Evolutionary conservation across 345 rosid species (phyloP).

Genomic region (Moringa oleifera): DNA sequence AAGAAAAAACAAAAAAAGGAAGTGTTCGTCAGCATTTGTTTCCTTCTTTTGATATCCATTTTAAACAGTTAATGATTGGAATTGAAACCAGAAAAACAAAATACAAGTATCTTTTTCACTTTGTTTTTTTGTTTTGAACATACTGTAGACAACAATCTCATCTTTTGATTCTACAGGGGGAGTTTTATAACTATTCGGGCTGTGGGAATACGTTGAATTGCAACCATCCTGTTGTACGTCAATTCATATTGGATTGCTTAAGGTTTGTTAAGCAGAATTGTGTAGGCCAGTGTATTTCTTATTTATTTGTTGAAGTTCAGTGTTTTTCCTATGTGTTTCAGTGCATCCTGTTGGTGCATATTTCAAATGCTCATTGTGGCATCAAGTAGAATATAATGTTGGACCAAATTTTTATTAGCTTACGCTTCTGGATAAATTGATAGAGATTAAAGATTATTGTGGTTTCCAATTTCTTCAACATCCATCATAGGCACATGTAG

Average conservation of each 20-base stretch:
- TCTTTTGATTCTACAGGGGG: constrained; percentile 53
- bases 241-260: constrained; percentile 79
- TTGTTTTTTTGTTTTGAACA: neutral
- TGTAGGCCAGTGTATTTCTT: constrained; percentile 7
- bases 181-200: constrained; percentile 96
- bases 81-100: neutral
- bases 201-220: constrained; percentile 98
- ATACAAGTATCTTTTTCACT: too few relatives aligned
- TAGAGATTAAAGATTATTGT: too few relatives aligned
- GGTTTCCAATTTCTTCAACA: too few relatives aligned
- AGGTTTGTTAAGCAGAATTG: constrained; percentile 41
- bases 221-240: constrained; percentile 96
- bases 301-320: neutral
- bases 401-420: too few relatives aligned
- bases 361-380: too few relatives aligned
- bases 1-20: too few relatives aligned
- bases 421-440: too few relatives aligned
- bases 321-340: constrained; percentile 7
- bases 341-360: neutral
- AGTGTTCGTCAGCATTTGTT: too few relatives aligned
- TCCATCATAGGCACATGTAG: too few relatives aligned
- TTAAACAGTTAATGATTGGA: too few relatives aligned
- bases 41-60: too few relatives aligned
- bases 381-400: too few relatives aligned
- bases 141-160: constrained; percentile 7